Base-by-base conservation (phyloP, 106 monocot species). In the Gastrodia elata region DNA sequence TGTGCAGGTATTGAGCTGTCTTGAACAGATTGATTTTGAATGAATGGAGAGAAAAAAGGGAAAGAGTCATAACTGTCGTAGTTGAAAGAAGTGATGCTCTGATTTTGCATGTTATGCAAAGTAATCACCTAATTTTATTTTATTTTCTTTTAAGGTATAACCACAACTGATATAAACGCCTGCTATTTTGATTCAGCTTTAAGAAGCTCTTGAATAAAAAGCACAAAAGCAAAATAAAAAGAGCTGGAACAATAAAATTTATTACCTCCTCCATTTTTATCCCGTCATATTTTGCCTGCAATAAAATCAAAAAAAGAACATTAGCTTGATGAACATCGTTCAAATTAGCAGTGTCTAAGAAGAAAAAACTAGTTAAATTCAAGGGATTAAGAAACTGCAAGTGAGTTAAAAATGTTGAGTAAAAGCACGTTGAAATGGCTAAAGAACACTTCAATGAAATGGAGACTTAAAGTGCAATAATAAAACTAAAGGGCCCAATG, bases 231-330 rank as follows among this genome's bases (percentile, higher is more conserved):
- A 24, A 24, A 27, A 57, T 16, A 52, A 3, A 52, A 52, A 9
- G 46, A 9, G 28, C 27, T 59, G 59, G 9, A 30, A 27, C 28
- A 9, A 59, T 0, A 14, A 14, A n/a, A 81, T 42, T 34, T 9
- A 64, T 75, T 81, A 92, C 89, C 89, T 92, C 92, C 38, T 84
- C 44, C 65, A 80, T 83, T 82, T 77, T 78, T 76, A 92, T 75
- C 57, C 84, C 89, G 59, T 30, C 38, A 68, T 85, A 83, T 76
- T 81, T 73, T 72, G 75, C 83, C 93, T 89, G 89, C 28, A 80
- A 76, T 39, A 22, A 49, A 69, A 68, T 68, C 38, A 42, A 43
- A 52, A 24, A 69, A 39, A 46, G 27, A 65, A 64, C 9, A 44
- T 72, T 46, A 78, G 46, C 35, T 20, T 35, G 26, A 64, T 6